A percentile compares a stretch with the other conserved stretches of the same genome.
Conservation (phyloP, 129 eudicot species). For the Lactuca saligna region DNA sequence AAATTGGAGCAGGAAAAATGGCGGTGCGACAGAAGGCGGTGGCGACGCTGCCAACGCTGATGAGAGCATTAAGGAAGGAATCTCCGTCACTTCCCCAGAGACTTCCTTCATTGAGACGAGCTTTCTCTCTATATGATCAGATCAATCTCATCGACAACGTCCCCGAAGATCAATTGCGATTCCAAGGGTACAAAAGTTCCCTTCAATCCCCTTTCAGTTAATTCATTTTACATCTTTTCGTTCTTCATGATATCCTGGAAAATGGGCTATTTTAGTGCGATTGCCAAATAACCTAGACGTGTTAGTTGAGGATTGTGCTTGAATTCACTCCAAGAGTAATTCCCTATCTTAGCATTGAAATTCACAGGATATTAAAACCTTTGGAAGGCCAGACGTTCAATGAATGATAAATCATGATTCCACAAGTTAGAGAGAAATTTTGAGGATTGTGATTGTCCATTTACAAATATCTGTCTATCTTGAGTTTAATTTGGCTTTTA, state of each 20-base stretch:
- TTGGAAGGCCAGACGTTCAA: too few relatives aligned
- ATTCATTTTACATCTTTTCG: not conserved
- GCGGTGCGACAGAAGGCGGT: slow-evolving; percentile 75
- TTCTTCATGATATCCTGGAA: not conserved
- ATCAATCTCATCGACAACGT: slow-evolving; percentile 87
- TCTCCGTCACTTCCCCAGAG: slow-evolving; percentile 35
- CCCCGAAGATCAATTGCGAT: slow-evolving; percentile 94
- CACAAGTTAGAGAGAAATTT: too few relatives aligned
- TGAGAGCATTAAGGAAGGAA: slow-evolving; percentile 54
- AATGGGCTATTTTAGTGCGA: slow-evolving; percentile 9
- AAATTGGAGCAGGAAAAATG: slow-evolving; percentile 44
- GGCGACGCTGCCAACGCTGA: slow-evolving; percentile 66
- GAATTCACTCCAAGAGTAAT: slow-evolving; percentile 3
- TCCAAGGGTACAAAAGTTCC: slow-evolving; percentile 52
- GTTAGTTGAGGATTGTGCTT: slow-evolving; percentile 10
- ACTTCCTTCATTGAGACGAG: slow-evolving; percentile 69
- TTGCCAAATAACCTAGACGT: not conserved
- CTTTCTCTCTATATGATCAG: slow-evolving; percentile 93
- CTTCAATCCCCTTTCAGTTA: not conserved
- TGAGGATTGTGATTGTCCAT: not conserved
- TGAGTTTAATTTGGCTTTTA: slow-evolving; percentile 7
- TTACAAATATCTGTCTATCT: not conserved
- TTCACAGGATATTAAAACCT: not conserved
- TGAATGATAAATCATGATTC: too few relatives aligned
- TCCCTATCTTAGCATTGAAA: not conserved